Evolutionary conservation across 768 basidiomycete species (phyloP).

Genomic region (Russula olivacea): DNA sequence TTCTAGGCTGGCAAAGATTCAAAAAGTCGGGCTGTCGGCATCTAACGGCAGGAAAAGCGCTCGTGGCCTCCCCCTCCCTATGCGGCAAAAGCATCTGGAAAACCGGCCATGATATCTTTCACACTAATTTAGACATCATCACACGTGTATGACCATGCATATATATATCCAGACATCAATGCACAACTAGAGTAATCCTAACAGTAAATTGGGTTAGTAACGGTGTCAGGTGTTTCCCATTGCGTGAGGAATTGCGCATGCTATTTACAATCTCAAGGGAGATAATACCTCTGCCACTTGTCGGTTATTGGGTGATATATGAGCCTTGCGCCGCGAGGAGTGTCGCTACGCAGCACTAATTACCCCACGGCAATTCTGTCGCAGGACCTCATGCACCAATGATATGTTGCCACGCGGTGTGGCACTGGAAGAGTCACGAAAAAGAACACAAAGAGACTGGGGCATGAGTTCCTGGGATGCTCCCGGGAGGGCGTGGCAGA

Average conservation of each 20-base stretch:
- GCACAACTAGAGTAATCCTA: background rate
- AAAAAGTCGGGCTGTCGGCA: conserved; percentile 20
- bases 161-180: conserved; percentile 7
- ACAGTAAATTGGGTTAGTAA: background rate
- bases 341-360: background rate
- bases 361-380: background rate
- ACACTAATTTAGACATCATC: conserved; percentile 17
- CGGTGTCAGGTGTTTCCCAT: background rate
- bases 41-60: conserved; percentile 7
- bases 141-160: conserved; percentile 21
- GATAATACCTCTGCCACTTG: no score
- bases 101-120: background rate
- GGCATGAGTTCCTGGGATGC: background rate
- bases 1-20: conserved; percentile 38
- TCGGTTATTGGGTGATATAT: background rate
- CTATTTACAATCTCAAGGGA: background rate
- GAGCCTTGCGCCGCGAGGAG: background rate
- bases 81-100: conserved; percentile 7
- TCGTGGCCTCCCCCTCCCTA: conserved; percentile 12
- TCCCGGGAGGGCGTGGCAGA: background rate
- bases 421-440: background rate
- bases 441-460: background rate
- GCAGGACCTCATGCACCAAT: conserved; percentile 1
- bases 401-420: background rate
- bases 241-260: background rate